phyloP scores from a whole-genome alignment of 2,329 filamentous ascomycete species.

The Xylaria sp. region DNA sequence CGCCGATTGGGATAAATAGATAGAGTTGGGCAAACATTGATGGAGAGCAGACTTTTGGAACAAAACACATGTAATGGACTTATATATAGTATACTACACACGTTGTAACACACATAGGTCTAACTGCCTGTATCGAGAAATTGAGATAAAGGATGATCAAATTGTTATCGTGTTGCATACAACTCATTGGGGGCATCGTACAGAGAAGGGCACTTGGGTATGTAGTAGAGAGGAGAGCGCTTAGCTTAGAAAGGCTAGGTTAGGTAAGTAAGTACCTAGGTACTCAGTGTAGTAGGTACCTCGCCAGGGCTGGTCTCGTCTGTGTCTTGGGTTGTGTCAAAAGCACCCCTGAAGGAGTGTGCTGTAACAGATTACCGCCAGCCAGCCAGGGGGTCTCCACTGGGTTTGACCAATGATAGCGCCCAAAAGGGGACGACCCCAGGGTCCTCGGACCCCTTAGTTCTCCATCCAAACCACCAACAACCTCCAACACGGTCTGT shows the following conservation, averaged over 20 bases:
- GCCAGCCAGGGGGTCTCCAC: conserved; percentile 18
- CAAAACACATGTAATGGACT: not conserved
- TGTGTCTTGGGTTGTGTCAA: conserved; percentile 51
- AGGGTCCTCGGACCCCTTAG: conserved; percentile 4
- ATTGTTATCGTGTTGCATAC: not conserved
- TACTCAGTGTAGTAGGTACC: no score
- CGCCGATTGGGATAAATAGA: not conserved
- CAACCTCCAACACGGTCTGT: conserved; percentile 23
- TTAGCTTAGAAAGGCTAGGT: not conserved
- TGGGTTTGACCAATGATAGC: conserved; percentile 17
- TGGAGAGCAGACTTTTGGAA: not conserved
- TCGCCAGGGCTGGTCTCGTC: conserved; percentile 26
- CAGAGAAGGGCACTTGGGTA: no score
- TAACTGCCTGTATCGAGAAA: no score
- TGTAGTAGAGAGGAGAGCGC: not conserved
- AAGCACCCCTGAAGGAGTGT: conserved; percentile 54
- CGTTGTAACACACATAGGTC: not conserved
- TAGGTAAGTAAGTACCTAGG: no score
- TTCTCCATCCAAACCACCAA: conserved; percentile 1
- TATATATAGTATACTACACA: not conserved
- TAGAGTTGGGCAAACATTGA: not conserved
- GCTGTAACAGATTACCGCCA: conserved; percentile 49
- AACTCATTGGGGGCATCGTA: no score
- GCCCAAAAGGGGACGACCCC: not conserved
- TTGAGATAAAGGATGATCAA: not conserved